Base-by-base conservation (phyloP, 208 protist species). In the Crithidia sp. region DNA sequence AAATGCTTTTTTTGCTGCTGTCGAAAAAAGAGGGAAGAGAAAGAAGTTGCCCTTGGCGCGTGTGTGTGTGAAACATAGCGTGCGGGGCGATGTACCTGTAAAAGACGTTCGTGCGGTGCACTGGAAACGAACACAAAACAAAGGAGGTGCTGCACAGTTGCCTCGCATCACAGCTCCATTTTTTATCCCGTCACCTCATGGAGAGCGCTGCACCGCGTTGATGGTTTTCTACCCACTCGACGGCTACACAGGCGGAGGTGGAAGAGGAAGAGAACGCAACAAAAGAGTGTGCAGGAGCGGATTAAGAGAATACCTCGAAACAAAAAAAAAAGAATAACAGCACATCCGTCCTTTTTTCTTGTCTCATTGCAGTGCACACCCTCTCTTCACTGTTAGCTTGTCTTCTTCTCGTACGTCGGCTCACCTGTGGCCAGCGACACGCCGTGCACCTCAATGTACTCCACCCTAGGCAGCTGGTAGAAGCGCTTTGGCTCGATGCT, bases 401-500 rank as follows among this genome's bases (percentile, higher is more conserved):
- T 66, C 57, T 83, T 77, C 68, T 84, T 91, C 69, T 91, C 82
- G 60, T 90, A 92, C 17, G 85, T 91, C 3, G 63, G 65, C 53
- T 79, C 54, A 41, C 87, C 90, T 4, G 85, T 83, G 6, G 71
- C 79, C 55, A 95, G 52, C 7, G 86, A 88, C 2, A 85, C 68
- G 5, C 87, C 90, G 67, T 89, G 90, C 36, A 85, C 65, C 63
- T 93, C 90, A 62, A 95, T 84, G 67, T 92, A 95, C 69, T 92
- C 82, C 9, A 95, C 90, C 36, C 73, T 84, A 0, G 90, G 90
- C 64, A 95, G 70, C 53, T 93, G 84, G 59, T 87, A 92, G 59
- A 95, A 92, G 45, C 77, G 86, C 76, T 92, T 92, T 5, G 89
- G 89, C 67, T 95, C 90, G 45, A 83, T 85, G 65, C 81, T 87